Percentiles rank a stretch among this genome's conserved stretches.
These are phyloP conservation scores for Allium fistulosum DNA, from an alignment of 106 monocot genomes.

Conservation along the genomic window DNA sequence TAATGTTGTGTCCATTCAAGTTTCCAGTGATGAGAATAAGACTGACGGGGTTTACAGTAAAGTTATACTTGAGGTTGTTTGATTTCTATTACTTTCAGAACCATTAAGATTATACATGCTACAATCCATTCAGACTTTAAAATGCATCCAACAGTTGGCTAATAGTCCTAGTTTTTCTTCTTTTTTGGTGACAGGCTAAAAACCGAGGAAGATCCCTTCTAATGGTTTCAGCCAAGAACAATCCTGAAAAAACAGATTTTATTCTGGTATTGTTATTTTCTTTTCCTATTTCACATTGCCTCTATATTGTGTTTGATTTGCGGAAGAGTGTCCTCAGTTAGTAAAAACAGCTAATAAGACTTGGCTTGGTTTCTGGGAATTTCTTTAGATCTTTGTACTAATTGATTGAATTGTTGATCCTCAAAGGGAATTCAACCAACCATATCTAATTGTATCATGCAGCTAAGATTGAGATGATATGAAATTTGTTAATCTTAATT, in stretches of 20 bases:
- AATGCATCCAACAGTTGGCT: neutral
- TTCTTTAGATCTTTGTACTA: neutral
- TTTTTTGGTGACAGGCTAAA: constrained; percentile 38
- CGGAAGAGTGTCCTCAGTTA: neutral
- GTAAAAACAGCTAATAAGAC: neutral
- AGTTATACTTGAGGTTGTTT: constrained; percentile 49
- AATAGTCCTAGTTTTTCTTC: neutral
- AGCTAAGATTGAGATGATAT: neutral
- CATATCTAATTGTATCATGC: neutral
- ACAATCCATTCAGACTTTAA: neutral
- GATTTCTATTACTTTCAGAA: neutral
- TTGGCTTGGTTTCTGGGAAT: neutral
- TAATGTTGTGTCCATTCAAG: constrained; percentile 54
- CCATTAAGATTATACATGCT: neutral
- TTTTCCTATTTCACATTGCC: neutral
- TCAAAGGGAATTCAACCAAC: too few species aligned
- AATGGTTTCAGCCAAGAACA: constrained; percentile 46
- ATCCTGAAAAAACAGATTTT: constrained; percentile 61
- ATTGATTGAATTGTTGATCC: neutral
- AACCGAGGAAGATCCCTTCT: constrained; percentile 68
- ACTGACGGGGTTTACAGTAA: constrained; percentile 19
- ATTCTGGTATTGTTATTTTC: constrained; percentile 48
- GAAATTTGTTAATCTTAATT: neutral
- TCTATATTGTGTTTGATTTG: neutral
- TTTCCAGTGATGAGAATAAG: constrained; percentile 20